These are phyloP conservation scores for Poa annua DNA, from an alignment of 176 grass and related monocot species.

Conservation along the genomic window DNA sequence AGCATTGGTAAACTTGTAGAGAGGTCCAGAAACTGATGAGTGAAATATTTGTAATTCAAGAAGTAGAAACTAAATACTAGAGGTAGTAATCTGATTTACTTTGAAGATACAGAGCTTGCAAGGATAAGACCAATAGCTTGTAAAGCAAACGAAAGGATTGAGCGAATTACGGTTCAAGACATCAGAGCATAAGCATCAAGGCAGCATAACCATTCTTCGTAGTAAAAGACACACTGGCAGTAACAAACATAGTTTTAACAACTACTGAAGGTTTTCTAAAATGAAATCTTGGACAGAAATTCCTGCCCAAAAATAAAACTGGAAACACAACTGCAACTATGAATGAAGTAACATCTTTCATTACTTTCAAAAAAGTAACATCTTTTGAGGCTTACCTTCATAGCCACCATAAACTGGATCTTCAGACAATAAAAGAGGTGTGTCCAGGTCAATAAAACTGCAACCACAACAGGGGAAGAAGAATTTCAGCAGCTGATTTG, in stretches of 20 bases:
- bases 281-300: not conserved
- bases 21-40: constrained; percentile 67
- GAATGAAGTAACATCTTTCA: not conserved
- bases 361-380: too few species aligned
- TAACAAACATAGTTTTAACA: not conserved
- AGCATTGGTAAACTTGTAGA: constrained; percentile 86
- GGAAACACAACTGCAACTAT: not conserved
- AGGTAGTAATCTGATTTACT: not conserved
- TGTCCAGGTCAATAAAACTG: constrained; percentile 97
- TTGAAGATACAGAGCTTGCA: not conserved
- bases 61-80: not conserved
- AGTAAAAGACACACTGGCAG: not conserved
- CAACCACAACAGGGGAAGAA: constrained; percentile 25
- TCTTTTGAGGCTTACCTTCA: constrained; percentile 66
- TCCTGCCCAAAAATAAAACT: not conserved
- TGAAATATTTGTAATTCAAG: constrained; percentile 17
- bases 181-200: not conserved
- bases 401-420: constrained; percentile 91
- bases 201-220: not conserved
- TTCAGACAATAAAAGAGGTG: constrained; percentile 81
- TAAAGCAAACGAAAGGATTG: not conserved
- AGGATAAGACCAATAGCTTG: not conserved
- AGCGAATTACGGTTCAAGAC: not conserved
- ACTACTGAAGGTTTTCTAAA: not conserved
- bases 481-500: constrained; percentile 5